These are phyloP conservation scores for Kodamaea ohmeri DNA, from an alignment of 1,139 yeast genomes.

Conservation along the genomic window DNA sequence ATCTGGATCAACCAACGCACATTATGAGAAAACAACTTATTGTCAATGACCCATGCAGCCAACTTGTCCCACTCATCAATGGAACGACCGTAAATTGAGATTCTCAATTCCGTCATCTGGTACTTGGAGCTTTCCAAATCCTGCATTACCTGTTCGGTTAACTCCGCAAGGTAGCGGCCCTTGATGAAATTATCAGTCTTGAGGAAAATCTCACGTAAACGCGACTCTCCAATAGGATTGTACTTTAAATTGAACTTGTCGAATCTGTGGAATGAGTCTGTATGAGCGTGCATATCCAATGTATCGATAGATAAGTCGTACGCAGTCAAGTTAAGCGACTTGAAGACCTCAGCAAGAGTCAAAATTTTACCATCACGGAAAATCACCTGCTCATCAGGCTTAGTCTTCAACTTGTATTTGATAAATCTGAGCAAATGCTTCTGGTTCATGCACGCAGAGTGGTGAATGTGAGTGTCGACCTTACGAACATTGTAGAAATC, in stretches of 20 bases:
- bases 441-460: conserved; percentile 98
- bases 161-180: conserved; percentile 88
- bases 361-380: conserved; percentile 91
- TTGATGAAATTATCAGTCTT: conserved; percentile 91
- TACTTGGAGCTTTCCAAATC: conserved; percentile 94
- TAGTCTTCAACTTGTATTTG: conserved; percentile 68
- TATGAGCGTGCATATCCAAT: conserved; percentile 98
- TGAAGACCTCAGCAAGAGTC: conserved; percentile 82
- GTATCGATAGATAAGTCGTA: conserved; percentile 96
- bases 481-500: conserved; percentile 97
- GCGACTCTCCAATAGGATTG: conserved; percentile 97
- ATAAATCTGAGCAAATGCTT: conserved; percentile 92
- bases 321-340: conserved; percentile 85
- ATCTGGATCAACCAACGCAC: conserved; percentile 97
- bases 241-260: conserved; percentile 96
- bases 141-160: conserved; percentile 88
- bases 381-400: conserved; percentile 84
- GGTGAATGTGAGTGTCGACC: conserved; percentile 98
- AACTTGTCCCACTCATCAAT: conserved; percentile 92
- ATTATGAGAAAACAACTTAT: conserved; percentile 86
- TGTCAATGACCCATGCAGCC: conserved; percentile 93
- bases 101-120: conserved; percentile 95
- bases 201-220: conserved; percentile 90
- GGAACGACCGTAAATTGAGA: conserved; percentile 89
- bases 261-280: conserved; percentile 95